Conservation (phyloP, 768 basidiomycete species). For the Melanogaster broomeanus region DNA sequence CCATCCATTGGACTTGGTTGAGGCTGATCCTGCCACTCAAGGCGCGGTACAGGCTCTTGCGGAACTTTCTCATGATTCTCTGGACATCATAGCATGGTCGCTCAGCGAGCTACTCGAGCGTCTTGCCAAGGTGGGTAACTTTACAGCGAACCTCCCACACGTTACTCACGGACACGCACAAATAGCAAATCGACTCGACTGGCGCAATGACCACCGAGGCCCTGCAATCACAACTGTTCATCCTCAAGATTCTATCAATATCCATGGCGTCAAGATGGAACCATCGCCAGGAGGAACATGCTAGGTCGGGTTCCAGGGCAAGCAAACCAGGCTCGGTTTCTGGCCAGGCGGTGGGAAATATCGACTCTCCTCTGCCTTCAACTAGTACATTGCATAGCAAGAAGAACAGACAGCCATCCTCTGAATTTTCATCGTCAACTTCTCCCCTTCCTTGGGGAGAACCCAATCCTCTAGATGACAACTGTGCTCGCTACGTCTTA, state of each 20-base stretch:
- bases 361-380: conserved; percentile 40
- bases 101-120: conserved; percentile 78
- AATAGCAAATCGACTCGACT: conserved; percentile 54
- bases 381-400: conserved; percentile 22
- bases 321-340: conserved; percentile 39
- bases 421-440: conserved; percentile 37
- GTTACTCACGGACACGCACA: conserved; percentile 13
- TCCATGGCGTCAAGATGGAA: conserved; percentile 81
- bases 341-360: conserved; percentile 24
- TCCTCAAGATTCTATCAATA: conserved; percentile 78
- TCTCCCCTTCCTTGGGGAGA: conserved; percentile 55
- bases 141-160: neutral
- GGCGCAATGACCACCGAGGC: conserved; percentile 64
- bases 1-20: conserved; percentile 66
- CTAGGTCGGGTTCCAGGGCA: conserved; percentile 43
- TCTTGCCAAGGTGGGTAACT: conserved; percentile 62
- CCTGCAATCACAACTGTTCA: conserved; percentile 83
- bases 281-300: conserved; percentile 39
- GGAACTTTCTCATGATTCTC: conserved; percentile 73
- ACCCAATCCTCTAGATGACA: conserved; percentile 75
- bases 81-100: conserved; percentile 80
- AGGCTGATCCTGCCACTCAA: conserved; percentile 72
- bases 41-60: conserved; percentile 78
- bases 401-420: conserved; percentile 41
- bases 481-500: conserved; percentile 77